phyloP scores from a whole-genome alignment of 1,284 basidiomycete species.

The Schizophyllum commune region DNA sequence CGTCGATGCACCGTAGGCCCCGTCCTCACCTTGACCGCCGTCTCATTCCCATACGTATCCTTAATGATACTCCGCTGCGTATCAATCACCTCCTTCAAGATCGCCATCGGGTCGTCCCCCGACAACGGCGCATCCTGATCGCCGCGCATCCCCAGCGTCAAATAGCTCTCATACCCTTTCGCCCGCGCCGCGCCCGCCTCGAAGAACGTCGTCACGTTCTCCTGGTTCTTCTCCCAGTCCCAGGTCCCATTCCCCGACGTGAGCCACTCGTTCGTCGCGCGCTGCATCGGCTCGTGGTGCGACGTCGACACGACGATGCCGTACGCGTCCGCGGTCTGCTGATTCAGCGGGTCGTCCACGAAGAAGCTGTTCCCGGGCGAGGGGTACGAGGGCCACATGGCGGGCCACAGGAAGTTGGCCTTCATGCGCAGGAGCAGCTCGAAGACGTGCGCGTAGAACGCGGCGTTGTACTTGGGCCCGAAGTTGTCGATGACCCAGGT shows the following conservation, averaged over 20 bases:
- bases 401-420: conserved; percentile 66
- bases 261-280: conserved; percentile 9
- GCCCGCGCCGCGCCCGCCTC: conserved; percentile 6
- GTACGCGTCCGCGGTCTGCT: conserved; percentile 55
- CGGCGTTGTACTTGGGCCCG: conserved; percentile 52
- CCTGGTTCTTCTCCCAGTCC: conserved; percentile 6
- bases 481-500: conserved; percentile 61
- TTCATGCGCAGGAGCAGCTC: conserved; percentile 64
- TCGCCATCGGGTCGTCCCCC: conserved; percentile 3
- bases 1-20: too few species aligned
- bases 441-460: conserved; percentile 47
- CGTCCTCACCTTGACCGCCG: neutral
- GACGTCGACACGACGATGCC: conserved; percentile 63
- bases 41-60: conserved; percentile 7
- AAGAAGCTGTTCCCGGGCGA: conserved; percentile 5
- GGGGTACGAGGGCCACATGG: conserved; percentile 19
- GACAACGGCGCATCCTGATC: neutral
- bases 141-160: conserved; percentile 9
- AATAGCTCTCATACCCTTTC: conserved; percentile 5
- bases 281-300: conserved; percentile 11
- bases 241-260: conserved; percentile 4
- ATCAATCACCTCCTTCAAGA: conserved; percentile 1
- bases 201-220: conserved; percentile 5
- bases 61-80: conserved; percentile 5
- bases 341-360: conserved; percentile 62